Conservation (phyloP, 2,329 filamentous ascomycete genomes). For the Exophiala sp. region DNA sequence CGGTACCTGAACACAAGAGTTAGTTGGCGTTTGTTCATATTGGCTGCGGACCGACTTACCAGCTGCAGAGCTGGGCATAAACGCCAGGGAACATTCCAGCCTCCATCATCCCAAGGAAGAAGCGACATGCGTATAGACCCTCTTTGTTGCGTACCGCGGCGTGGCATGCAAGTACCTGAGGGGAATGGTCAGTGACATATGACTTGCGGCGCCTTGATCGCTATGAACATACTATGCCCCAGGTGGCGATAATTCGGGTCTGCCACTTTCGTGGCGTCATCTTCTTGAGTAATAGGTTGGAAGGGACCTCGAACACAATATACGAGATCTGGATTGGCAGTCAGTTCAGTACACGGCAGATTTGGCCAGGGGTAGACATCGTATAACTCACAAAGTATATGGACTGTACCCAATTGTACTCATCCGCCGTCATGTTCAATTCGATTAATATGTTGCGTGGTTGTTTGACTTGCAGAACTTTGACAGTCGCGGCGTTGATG, state of each 20-base stretch:
- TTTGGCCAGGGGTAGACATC: too few relatives aligned
- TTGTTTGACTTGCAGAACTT: slow-evolving; percentile 41
- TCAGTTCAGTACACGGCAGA: not conserved
- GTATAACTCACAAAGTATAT: slow-evolving; percentile 36
- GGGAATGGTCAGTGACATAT: not conserved
- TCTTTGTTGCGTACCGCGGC: slow-evolving; percentile 38
- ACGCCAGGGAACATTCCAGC: slow-evolving; percentile 42
- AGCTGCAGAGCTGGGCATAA: slow-evolving; percentile 37
- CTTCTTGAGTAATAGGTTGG: slow-evolving; percentile 37
- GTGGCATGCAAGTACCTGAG: slow-evolving; percentile 33
- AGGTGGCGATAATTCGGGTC: slow-evolving; percentile 35
- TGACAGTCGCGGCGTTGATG: slow-evolving; percentile 39
- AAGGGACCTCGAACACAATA: slow-evolving; percentile 40
- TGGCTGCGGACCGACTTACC: not conserved
- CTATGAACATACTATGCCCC: slow-evolving; percentile 32
- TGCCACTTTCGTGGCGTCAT: slow-evolving; percentile 37
- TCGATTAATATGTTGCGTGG: slow-evolving; percentile 37
- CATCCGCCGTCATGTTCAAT: slow-evolving; percentile 38
- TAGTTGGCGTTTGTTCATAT: not conserved
- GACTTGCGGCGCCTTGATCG: not conserved
- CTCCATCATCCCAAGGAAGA: slow-evolving; percentile 41
- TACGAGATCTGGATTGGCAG: slow-evolving; percentile 30
- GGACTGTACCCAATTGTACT: slow-evolving; percentile 40
- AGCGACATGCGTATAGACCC: slow-evolving; percentile 37
- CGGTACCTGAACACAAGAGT: slow-evolving; percentile 36